Conservation (phyloP, 2,329 filamentous ascomycete species). For the Capronia epimyces region DNA sequence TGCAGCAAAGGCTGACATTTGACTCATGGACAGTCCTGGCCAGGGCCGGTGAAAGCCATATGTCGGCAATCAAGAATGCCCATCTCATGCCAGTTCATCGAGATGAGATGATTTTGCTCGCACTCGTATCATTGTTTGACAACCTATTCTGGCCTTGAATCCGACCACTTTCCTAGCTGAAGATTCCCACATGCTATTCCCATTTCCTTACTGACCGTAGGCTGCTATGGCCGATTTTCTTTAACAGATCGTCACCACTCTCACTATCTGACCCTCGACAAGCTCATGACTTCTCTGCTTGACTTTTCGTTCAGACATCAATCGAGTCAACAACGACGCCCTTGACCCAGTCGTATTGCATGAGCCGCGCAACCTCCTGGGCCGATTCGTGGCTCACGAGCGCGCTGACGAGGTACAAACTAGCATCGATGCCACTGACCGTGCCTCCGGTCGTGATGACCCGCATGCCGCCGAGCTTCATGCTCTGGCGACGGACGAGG, state of each 20-base stretch:
- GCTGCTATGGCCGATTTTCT: slow-evolving; percentile 6
- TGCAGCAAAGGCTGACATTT: too few species aligned
- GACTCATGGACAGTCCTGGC: too few species aligned
- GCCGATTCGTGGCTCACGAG: slow-evolving; percentile 72
- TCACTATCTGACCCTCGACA: background rate
- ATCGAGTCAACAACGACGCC: slow-evolving; percentile 29
- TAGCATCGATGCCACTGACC: slow-evolving; percentile 74
- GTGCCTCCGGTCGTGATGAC: slow-evolving; percentile 77
- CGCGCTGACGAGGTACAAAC: slow-evolving; percentile 77
- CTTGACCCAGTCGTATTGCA: slow-evolving; percentile 70
- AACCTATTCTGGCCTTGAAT: too few species aligned
- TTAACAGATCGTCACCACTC: background rate
- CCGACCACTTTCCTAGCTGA: too few species aligned
- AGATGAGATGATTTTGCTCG: too few species aligned
- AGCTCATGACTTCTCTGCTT: background rate
- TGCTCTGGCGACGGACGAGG: slow-evolving; percentile 68
- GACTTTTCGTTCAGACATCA: slow-evolving; percentile 27
- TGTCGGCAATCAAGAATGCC: too few species aligned
- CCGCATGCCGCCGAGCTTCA: slow-evolving; percentile 63
- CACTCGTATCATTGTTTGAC: too few species aligned
- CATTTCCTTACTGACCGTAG: slow-evolving; percentile 2
- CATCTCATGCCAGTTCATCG: too few species aligned
- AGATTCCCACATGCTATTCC: too few species aligned
- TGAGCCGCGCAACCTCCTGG: slow-evolving; percentile 64
- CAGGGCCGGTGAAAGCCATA: too few species aligned